A percentile compares a stretch with the other conserved stretches of the same genome.
These are phyloP conservation scores for Cornus kousa DNA, from an alignment of 148 eudicot genomes.

Conservation along the genomic window DNA sequence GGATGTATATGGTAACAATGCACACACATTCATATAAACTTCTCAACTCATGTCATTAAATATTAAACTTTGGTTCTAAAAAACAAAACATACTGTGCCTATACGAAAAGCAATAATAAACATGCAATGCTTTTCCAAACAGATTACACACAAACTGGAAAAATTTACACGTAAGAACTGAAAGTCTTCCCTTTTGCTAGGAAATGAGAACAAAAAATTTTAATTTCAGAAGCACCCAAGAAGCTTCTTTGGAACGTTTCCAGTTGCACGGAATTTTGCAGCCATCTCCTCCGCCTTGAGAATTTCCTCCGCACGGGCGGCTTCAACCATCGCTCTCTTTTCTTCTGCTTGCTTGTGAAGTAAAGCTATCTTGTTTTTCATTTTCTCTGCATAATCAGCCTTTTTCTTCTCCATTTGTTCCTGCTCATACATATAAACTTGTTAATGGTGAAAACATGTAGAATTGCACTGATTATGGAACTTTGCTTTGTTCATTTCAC, in stretches of 20 bases:
- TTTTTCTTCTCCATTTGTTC: slow-evolving; percentile 72
- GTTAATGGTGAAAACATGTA: neutral
- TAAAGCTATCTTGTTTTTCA: slow-evolving; percentile 57
- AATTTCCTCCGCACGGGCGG: slow-evolving; percentile 51
- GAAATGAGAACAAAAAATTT: neutral
- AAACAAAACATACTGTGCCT: neutral
- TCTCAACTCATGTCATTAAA: neutral
- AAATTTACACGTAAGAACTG: neutral
- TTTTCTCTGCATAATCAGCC: slow-evolving; percentile 65
- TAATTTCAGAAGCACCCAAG: slow-evolving; percentile 32
- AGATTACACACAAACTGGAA: neutral
- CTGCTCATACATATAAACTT: slow-evolving; percentile 32
- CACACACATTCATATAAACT: neutral
- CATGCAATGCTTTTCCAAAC: neutral
- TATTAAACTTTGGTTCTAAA: neutral
- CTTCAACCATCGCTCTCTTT: slow-evolving; percentile 61
- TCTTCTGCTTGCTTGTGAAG: slow-evolving; percentile 66
- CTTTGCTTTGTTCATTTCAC: neutral
- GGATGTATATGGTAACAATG: no score
- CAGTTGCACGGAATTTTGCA: slow-evolving; percentile 45
- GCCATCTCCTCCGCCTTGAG: slow-evolving; percentile 54
- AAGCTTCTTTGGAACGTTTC: slow-evolving; percentile 37
- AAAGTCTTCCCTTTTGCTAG: neutral
- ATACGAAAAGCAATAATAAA: neutral
- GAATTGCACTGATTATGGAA: neutral